Evolutionary conservation across 192 early-diverging fungal species (phyloP).

Genomic region (Gigaspora rosea): DNA sequence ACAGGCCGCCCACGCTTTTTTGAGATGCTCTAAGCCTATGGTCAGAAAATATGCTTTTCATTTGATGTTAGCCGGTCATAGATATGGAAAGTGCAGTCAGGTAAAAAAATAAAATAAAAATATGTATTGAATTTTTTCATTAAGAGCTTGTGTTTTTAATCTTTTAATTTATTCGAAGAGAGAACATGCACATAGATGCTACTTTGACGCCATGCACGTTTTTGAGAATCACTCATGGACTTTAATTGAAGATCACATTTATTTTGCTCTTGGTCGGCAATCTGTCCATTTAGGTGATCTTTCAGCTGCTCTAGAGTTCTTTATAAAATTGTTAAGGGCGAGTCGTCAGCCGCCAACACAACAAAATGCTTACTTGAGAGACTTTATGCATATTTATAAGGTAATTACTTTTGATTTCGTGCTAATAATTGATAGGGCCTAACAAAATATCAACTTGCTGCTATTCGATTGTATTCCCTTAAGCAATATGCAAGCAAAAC

Average conservation of each 20-base stretch:
- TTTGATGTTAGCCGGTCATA: conserved; percentile 81
- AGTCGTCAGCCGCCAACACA: conserved; percentile 65
- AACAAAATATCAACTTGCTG: not conserved
- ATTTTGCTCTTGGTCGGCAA: conserved; percentile 85
- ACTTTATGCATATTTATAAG: conserved; percentile 79
- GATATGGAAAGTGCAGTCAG: conserved; percentile 77
- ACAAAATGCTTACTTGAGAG: conserved; percentile 69
- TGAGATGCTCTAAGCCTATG: conserved; percentile 65
- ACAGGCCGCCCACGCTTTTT: conserved; percentile 84
- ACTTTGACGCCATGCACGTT: conserved; percentile 60
- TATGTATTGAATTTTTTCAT: not conserved
- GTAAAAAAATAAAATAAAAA: conserved; percentile 47
- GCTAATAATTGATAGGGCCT: not conserved
- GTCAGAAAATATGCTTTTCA: conserved; percentile 90
- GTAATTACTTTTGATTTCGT: conserved; percentile 39
- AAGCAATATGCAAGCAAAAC: conserved; percentile 52
- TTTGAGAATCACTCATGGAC: conserved; percentile 67
- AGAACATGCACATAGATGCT: conserved; percentile 78
- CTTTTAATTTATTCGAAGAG: conserved; percentile 46
- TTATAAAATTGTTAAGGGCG: conserved; percentile 71
- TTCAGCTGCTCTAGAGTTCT: conserved; percentile 75
- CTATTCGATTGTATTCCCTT: not conserved
- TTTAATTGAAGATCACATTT: conserved; percentile 85
- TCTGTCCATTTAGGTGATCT: conserved; percentile 74
- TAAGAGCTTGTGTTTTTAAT: not conserved